These are phyloP conservation scores for Chlamydomonas incerta DNA, from an alignment of 139 green algal species.

Conservation along the genomic window DNA sequence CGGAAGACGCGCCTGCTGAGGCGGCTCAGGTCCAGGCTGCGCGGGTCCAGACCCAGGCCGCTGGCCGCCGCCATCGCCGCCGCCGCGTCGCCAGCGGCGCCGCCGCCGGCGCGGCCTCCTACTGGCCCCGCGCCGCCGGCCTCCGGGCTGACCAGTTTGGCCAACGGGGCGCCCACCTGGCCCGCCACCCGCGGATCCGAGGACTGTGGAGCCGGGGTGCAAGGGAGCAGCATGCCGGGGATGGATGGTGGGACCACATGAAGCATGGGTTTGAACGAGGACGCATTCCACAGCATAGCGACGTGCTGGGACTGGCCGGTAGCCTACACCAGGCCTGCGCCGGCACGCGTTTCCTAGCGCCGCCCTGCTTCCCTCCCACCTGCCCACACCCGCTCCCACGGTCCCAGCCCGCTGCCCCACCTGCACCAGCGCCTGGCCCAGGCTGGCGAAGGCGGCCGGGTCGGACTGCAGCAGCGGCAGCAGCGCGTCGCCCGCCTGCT, in stretches of 20 bases:
- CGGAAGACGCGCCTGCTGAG: constrained; percentile 27
- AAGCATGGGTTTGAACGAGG: no score
- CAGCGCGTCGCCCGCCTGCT: constrained; percentile 75
- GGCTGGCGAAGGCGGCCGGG: constrained; percentile 46
- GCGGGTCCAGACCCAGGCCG: not conserved
- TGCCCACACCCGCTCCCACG: not conserved
- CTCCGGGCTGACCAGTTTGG: not conserved
- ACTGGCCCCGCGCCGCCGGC: not conserved
- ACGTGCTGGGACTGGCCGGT: no score
- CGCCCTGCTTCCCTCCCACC: no score
- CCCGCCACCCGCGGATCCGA: not conserved
- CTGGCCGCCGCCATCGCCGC: not conserved
- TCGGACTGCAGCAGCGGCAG: constrained; percentile 76
- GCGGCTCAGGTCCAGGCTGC: constrained; percentile 11
- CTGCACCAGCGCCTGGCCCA: constrained; percentile 25
- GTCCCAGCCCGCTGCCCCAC: not conserved
- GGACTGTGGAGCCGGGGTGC: no score
- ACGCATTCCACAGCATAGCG: no score
- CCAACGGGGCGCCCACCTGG: constrained; percentile 6
- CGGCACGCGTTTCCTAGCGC: no score
- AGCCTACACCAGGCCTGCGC: no score
- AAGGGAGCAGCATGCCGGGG: no score
- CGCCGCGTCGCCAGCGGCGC: not conserved
- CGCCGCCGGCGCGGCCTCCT: no score
- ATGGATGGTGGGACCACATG: no score